A percentile compares a stretch with the other conserved stretches of the same genome.
These are phyloP conservation scores for Eremothecium sinecaudum DNA, from an alignment of 1,139 yeast genomes.

Conservation along the genomic window DNA sequence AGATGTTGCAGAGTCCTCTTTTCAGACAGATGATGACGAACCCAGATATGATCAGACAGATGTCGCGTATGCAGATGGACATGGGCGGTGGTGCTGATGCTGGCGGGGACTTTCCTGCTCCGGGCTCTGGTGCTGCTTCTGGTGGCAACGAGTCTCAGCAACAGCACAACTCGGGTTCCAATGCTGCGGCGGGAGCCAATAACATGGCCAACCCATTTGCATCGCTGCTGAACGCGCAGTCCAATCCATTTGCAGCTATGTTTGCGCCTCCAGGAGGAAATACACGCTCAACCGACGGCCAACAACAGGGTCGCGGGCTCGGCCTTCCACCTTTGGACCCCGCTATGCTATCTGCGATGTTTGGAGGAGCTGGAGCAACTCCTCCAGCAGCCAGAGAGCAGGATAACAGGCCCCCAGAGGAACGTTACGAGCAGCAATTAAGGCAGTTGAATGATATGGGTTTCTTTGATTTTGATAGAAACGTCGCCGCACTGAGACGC, in stretches of 20 bases:
- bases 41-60: conserved; percentile 72
- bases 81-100: conserved; percentile 31
- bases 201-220: conserved; percentile 5
- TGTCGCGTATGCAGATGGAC: conserved; percentile 60
- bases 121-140: conserved; percentile 23
- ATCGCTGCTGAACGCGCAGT: background rate
- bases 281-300: conserved; percentile 16
- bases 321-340: conserved; percentile 32
- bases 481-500: conserved; percentile 84
- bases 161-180: conserved; percentile 11
- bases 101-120: conserved; percentile 31
- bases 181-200: conserved; percentile 12
- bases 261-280: conserved; percentile 10
- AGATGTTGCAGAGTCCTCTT: conserved; percentile 74
- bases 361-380: conserved; percentile 36
- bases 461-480: conserved; percentile 83
- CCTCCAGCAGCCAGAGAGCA: conserved; percentile 36
- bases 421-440: conserved; percentile 78
- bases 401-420: conserved; percentile 92
- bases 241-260: conserved; percentile 1
- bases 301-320: conserved; percentile 6
- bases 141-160: too few species aligned
- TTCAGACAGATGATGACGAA: conserved; percentile 79
- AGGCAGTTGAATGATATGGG: conserved; percentile 96
- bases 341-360: conserved; percentile 33